Conservation (phyloP, 139 green algal genomes). For the Chlamydomonas sphaeroides region DNA sequence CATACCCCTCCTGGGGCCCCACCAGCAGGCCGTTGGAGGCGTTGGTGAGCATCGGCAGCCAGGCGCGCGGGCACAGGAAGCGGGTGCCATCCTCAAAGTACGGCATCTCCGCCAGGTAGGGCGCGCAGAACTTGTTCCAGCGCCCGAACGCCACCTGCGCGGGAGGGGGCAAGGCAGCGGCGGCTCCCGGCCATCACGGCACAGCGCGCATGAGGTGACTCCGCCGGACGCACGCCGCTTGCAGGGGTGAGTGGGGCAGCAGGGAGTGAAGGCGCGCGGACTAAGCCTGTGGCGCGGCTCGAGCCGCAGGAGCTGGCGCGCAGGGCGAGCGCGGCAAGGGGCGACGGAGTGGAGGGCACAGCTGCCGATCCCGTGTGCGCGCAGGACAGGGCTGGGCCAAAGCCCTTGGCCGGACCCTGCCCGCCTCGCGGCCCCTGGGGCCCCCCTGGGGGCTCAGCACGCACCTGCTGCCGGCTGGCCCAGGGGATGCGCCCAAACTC, state of each 20-base stretch:
- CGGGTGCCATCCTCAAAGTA: background rate
- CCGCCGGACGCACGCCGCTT: too few species aligned
- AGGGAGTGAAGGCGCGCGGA: too few species aligned
- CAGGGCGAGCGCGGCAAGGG: too few species aligned
- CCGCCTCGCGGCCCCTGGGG: too few species aligned
- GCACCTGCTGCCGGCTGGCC: background rate
- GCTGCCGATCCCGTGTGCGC: background rate
- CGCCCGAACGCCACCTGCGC: constrained; percentile 10
- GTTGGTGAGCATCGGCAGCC: background rate
- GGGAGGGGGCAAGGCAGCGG: too few species aligned
- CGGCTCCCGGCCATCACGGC: too few species aligned
- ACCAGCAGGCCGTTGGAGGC: background rate
- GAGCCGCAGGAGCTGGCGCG: too few species aligned
- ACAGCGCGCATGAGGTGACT: too few species aligned
- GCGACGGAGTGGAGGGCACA: too few species aligned
- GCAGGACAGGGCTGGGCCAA: too few species aligned
- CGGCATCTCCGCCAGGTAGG: background rate
- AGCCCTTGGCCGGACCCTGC: background rate
- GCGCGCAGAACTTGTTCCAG: constrained; percentile 27
- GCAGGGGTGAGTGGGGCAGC: too few species aligned
- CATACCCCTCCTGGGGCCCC: background rate
- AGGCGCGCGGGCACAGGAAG: background rate
- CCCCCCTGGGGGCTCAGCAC: background rate
- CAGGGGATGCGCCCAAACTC: background rate
- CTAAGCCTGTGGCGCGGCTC: too few species aligned